Percentiles rank a stretch among this genome's conserved stretches.
Evolutionary conservation across 148 eudicot genomes (phyloP).

Genomic region (Dysphania ambrosioides): DNA sequence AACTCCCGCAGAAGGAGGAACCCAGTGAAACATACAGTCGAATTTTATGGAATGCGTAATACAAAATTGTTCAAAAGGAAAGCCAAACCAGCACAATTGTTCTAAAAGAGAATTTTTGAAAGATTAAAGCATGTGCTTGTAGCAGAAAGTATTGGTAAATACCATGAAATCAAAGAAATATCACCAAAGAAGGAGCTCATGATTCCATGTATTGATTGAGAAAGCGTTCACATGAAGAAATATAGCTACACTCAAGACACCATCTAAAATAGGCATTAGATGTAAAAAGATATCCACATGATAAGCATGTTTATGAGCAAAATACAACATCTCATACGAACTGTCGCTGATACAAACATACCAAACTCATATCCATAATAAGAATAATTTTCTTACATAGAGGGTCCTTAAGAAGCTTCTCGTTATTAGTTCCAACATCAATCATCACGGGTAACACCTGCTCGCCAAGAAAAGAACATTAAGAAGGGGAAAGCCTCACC

Average conservation of each 20-base stretch:
- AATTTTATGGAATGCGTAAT: too few species aligned
- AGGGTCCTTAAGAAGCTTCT: constrained; percentile 83
- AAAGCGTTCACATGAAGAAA: constrained; percentile 5
- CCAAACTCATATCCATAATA: not conserved
- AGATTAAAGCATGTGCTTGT: not conserved
- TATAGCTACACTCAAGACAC: not conserved
- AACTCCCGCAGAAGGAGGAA: too few species aligned
- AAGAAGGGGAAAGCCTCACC: constrained; percentile 7
- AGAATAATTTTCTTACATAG: constrained; percentile 56
- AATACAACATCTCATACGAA: not conserved
- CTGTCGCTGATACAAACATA: not conserved
- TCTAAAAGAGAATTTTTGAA: not conserved
- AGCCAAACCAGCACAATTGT: not conserved
- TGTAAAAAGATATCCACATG: constrained; percentile 3
- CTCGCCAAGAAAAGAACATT: constrained; percentile 24
- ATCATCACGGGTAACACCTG: constrained; percentile 98
- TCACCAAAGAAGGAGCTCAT: not conserved
- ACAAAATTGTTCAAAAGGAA: too few species aligned
- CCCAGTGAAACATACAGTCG: too few species aligned
- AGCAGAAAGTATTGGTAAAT: not conserved
- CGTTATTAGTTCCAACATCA: constrained; percentile 98
- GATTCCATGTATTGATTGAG: not conserved
- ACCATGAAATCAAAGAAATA: not conserved
- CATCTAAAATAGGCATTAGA: not conserved
- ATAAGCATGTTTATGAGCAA: not conserved